phyloP scores from a whole-genome alignment of 2,329 filamentous ascomycete genomes.

The Exserohilum rostratum region DNA sequence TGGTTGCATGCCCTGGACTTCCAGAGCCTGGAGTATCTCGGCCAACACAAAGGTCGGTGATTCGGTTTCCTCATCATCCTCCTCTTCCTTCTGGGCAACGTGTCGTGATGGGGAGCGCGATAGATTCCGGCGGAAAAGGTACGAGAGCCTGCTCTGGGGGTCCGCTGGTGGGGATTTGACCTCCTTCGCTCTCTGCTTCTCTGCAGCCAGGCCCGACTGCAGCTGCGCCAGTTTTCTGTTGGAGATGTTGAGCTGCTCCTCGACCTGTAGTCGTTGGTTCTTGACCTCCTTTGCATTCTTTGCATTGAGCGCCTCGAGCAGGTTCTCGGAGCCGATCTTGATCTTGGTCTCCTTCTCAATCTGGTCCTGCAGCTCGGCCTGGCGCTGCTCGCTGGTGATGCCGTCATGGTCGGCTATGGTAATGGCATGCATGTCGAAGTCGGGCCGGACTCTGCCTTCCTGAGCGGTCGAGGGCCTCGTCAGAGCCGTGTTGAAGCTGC shows the following conservation, averaged over 20 bases:
- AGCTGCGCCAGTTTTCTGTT: conserved; percentile 72
- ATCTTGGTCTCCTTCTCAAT: conserved; percentile 98
- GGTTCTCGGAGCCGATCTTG: conserved; percentile 95
- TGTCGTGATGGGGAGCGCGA: conserved; percentile 58
- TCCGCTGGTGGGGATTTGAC: conserved; percentile 56
- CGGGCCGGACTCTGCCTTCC: conserved; percentile 64
- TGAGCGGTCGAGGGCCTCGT: conserved; percentile 71
- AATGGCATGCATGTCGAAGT: conserved; percentile 59
- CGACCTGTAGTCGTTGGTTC: conserved; percentile 61
- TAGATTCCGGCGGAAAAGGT: conserved; percentile 63
- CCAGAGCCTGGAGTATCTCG: conserved; percentile 87
- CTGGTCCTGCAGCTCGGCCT: conserved; percentile 77
- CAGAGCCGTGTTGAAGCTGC: conserved; percentile 89
- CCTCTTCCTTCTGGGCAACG: conserved; percentile 61
- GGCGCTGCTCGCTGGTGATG: conserved; percentile 70
- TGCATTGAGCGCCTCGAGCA: conserved; percentile 89
- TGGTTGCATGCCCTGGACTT: conserved; percentile 82
- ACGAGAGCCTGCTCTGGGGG: conserved; percentile 60
- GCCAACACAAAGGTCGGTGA: conserved; percentile 90
- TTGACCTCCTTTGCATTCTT: conserved; percentile 97
- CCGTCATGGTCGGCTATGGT: conserved; percentile 66
- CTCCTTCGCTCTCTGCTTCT: conserved; percentile 64
- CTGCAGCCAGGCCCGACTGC: conserved; percentile 64
- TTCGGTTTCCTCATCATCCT: conserved; percentile 72
- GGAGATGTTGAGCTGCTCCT: conserved; percentile 88